phyloP scores from a whole-genome alignment of 768 basidiomycete species.

The Arthromyces matolae region DNA sequence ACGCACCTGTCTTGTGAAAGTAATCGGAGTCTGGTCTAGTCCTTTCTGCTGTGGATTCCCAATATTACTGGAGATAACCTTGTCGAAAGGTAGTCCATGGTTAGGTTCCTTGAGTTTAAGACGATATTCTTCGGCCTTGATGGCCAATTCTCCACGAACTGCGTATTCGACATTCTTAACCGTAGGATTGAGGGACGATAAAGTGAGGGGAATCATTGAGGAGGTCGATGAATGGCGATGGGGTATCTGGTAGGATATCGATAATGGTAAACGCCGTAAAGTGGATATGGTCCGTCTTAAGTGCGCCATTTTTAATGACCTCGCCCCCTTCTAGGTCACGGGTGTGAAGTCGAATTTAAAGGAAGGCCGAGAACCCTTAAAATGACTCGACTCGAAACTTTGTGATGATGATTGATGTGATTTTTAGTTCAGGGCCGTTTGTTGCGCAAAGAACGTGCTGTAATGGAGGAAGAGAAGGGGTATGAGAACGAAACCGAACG shows the following conservation, averaged over 20 bases:
- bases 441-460: no score
- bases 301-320: no score
- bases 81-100: conserved; percentile 74
- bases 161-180: conserved; percentile 92
- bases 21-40: conserved; percentile 88
- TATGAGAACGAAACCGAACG: no score
- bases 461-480: no score
- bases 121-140: conserved; percentile 84
- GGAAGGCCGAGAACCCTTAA: no score
- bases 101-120: conserved; percentile 59
- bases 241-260: not conserved
- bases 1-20: conserved; percentile 85
- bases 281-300: not conserved
- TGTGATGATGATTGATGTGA: no score
- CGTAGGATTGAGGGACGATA: conserved; percentile 76
- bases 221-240: conserved; percentile 10
- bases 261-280: conserved; percentile 9
- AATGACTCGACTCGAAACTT: no score
- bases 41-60: conserved; percentile 98
- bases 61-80: conserved; percentile 92
- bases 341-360: no score
- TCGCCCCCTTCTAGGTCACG: no score
- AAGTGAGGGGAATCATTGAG: conserved; percentile 50
- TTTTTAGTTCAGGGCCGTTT: no score
- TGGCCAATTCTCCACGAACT: conserved; percentile 94